phyloP scores from a whole-genome alignment of 2,329 filamentous ascomycete genomes.

The Helicocarpus griseus region DNA sequence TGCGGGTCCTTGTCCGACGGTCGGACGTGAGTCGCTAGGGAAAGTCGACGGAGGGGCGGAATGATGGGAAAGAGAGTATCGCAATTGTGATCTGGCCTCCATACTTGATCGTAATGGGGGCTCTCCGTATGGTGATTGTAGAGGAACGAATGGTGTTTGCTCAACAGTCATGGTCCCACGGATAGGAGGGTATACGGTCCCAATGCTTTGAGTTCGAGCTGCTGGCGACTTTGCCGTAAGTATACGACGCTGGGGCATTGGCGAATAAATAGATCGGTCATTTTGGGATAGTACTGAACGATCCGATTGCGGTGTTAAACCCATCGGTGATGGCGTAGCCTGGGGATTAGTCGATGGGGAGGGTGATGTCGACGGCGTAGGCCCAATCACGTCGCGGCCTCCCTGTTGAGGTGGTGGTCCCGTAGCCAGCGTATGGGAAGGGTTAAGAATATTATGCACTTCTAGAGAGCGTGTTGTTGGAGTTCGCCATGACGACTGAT shows the following conservation, averaged over 20 bases:
- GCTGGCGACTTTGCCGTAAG: slow-evolving; percentile 30
- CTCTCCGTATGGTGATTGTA: slow-evolving; percentile 18
- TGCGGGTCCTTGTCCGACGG: slow-evolving; percentile 1
- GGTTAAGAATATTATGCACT: slow-evolving; percentile 34
- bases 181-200: slow-evolving; percentile 16
- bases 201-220: slow-evolving; percentile 22
- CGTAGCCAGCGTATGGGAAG: slow-evolving; percentile 20
- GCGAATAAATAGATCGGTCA: slow-evolving; percentile 24
- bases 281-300: slow-evolving; percentile 11
- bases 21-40: slow-evolving; percentile 3
- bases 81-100: slow-evolving; percentile 2
- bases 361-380: slow-evolving; percentile 8
- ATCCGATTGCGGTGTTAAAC: slow-evolving; percentile 8
- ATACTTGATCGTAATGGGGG: background rate
- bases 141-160: slow-evolving; percentile 28
- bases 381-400: slow-evolving; percentile 20
- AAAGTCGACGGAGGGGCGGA: background rate
- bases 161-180: slow-evolving; percentile 24
- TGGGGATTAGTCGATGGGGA: slow-evolving; percentile 7
- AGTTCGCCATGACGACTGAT: background rate
- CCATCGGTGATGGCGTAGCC: slow-evolving; percentile 8
- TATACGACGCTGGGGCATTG: slow-evolving; percentile 20
- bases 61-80: slow-evolving; percentile 6
- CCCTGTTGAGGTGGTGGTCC: slow-evolving; percentile 11
- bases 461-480: slow-evolving; percentile 26